Evolutionary conservation across 805 yeast genomes (phyloP), one percentile per base, ranked within the genome.

Genomic region (Priceomyces carsonii): DNA sequence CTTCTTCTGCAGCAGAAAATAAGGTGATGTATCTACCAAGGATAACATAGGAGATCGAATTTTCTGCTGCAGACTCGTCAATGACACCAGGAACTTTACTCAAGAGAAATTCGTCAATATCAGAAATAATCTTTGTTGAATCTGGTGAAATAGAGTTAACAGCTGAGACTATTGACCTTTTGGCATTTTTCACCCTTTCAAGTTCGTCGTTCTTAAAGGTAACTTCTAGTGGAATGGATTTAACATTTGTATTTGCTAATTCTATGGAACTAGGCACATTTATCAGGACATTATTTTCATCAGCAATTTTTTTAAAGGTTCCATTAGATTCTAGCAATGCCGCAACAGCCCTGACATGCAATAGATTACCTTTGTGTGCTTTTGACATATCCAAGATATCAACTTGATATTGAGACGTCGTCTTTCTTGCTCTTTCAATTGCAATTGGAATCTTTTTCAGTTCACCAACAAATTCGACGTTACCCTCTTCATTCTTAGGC

Each of bases 341-440:
- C 27, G 88, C 82, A 38, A 93, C 69, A 26, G 80, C 74, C 42
- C 78, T 77, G 7, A 95, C 96, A 51, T 93, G 98, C 12, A 66
- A 57, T 35, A 77, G 54, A 53, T 86, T 78, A 45, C 85, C 86
- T 51, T 88, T 85, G 58, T 93, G 97, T 19, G 98, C 95, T 60
- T 77, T 82, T 8, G 95, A 80, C 59, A 93, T 81, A 51, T 89
- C 95, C 53, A 93, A 71, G 22, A 79, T 63, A 45, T 81, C 88
- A 26, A 82, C 77, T 38, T 72, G 66, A 54, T 72, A 79, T 36
- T 76, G 71, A 31, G 79, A 67, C 21, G 93, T 76, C 26, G 78
- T 68, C 32, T 70, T 56, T 57, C 80, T 75, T 10, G 91, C 86
- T 40, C 62, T 65, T 18, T 68, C 69, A 42, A 82, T 68, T 13